Percentiles rank a stretch among this genome's conserved stretches.
Conservation (phyloP, 495 filamentous ascomycete species). For the Neurospora sp. region DNA sequence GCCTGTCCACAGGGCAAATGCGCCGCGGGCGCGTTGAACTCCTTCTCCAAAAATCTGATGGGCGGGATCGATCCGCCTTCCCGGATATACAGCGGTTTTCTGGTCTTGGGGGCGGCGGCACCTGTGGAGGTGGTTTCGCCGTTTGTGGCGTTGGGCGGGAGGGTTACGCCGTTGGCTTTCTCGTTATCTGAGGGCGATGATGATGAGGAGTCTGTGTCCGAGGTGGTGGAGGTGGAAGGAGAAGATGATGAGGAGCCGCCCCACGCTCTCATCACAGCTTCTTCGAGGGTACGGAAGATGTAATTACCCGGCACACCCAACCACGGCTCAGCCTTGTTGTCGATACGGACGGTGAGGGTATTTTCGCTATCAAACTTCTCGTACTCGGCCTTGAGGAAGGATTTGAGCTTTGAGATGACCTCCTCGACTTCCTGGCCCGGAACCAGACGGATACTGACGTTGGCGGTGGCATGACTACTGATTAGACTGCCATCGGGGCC, state of each 20-base stretch:
- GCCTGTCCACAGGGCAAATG: conserved; percentile 93
- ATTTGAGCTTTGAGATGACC: conserved; percentile 55
- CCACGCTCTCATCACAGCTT: conserved; percentile 82
- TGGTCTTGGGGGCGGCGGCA: conserved; percentile 16
- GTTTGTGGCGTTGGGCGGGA: conserved; percentile 8
- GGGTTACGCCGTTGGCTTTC: background rate
- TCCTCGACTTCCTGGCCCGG: conserved; percentile 77
- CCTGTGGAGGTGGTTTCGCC: conserved; percentile 2
- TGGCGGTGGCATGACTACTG: conserved; percentile 72
- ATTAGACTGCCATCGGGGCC: conserved; percentile 81
- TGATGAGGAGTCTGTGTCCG: background rate
- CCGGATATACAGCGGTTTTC: conserved; percentile 76
- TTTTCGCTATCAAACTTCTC: conserved; percentile 65
- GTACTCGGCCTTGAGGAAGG: conserved; percentile 65
- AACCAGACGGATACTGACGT: conserved; percentile 83
- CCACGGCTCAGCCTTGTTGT: conserved; percentile 93
- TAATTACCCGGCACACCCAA: conserved; percentile 84
- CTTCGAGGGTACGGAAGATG: conserved; percentile 80
- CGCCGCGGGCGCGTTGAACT: conserved; percentile 84
- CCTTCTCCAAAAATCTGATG: conserved; percentile 89
- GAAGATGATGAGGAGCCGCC: conserved; percentile 1
- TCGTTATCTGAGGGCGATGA: background rate
- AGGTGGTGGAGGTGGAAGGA: background rate
- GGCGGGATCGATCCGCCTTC: conserved; percentile 92
- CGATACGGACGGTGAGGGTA: conserved; percentile 69